Conservation (phyloP, 2,329 filamentous ascomycete species). For the Tolypocladium tropicale region DNA sequence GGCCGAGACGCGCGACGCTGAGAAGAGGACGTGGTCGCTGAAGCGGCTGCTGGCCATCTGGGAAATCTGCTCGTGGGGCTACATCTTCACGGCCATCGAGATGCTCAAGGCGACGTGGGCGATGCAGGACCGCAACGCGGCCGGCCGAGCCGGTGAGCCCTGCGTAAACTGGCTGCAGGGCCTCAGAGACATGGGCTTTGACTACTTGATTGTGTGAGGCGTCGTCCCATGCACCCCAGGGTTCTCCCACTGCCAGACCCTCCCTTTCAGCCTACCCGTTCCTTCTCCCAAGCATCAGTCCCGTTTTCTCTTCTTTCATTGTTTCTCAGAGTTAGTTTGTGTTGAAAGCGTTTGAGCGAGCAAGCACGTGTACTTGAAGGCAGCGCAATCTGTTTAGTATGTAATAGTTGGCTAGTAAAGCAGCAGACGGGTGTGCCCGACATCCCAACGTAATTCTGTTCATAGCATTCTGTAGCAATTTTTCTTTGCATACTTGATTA, state of each 20-base stretch:
- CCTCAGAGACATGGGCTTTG: constrained; percentile 31
- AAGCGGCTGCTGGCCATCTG: constrained; percentile 34
- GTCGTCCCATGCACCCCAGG: not conserved
- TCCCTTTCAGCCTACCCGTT: not conserved
- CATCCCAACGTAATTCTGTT: not conserved
- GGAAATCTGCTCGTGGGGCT: constrained; percentile 37
- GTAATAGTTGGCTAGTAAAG: not conserved
- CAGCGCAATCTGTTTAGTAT: not conserved
- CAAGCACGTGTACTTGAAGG: not conserved
- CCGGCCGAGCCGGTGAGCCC: constrained; percentile 5
- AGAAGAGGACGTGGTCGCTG: constrained; percentile 40
- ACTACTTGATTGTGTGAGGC: constrained; percentile 33
- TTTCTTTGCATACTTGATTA: not conserved
- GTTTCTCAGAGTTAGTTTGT: no score
- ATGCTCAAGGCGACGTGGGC: constrained; percentile 37
- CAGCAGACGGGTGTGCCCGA: no score
- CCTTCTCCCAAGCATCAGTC: not conserved
- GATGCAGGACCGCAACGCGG: constrained; percentile 24
- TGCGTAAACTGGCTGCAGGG: constrained; percentile 30
- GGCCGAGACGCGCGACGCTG: constrained; percentile 38
- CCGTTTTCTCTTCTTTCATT: not conserved
- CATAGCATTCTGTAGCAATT: not conserved
- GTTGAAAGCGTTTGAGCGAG: not conserved
- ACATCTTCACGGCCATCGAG: constrained; percentile 39
- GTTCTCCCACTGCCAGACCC: not conserved